Conservation (phyloP, 805 yeast genomes). For the Ogataea naganishii region DNA sequence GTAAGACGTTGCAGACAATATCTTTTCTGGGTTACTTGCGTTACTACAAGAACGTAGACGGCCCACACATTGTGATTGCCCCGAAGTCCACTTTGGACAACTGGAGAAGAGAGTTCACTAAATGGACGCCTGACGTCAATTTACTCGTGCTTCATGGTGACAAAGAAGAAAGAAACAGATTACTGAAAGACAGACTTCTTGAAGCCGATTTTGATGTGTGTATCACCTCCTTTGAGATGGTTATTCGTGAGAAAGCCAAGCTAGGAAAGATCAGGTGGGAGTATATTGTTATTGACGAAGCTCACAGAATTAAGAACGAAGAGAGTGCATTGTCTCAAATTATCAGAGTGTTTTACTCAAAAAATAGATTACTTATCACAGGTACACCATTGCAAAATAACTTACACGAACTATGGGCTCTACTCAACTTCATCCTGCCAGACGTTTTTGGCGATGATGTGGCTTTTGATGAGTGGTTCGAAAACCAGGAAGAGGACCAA, state of each 20-base stretch:
- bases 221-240: constrained; percentile 89
- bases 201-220: constrained; percentile 82
- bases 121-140: constrained; percentile 94
- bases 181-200: constrained; percentile 52
- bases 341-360: constrained; percentile 79
- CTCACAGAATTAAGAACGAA: constrained; percentile 94
- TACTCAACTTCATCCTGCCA: constrained; percentile 81
- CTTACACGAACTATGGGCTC: constrained; percentile 93
- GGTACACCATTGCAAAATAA: constrained; percentile 97
- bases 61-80: constrained; percentile 86
- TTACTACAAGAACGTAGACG: constrained; percentile 67
- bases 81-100: constrained; percentile 95
- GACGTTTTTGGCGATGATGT: constrained; percentile 92
- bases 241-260: constrained; percentile 75
- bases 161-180: constrained; percentile 64
- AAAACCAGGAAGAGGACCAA: constrained; percentile 47
- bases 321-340: constrained; percentile 88
- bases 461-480: constrained; percentile 90
- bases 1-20: constrained; percentile 91
- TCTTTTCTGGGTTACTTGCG: constrained; percentile 85
- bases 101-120: constrained; percentile 90
- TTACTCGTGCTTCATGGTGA: constrained; percentile 82
- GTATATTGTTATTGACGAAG: constrained; percentile 90
- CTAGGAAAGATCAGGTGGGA: constrained; percentile 86
- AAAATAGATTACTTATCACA: constrained; percentile 77